Conservation (phyloP, 257 asterid species). For the Nicotiana sylvestris region DNA sequence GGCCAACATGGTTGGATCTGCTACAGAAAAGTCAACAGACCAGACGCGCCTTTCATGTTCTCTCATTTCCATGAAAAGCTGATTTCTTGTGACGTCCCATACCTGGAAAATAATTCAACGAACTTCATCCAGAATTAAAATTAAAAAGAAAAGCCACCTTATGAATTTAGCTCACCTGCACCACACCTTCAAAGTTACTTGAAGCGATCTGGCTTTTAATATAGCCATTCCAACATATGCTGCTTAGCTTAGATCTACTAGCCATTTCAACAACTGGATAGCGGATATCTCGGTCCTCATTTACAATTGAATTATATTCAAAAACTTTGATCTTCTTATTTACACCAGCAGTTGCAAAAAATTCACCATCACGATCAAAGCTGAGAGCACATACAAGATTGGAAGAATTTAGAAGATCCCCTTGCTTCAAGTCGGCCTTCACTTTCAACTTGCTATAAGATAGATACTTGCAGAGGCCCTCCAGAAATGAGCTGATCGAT, state of each 20-base stretch:
- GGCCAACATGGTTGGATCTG: conserved; percentile 95
- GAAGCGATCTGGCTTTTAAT: conserved; percentile 96
- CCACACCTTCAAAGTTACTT: conserved; percentile 96
- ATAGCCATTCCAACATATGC: conserved; percentile 95
- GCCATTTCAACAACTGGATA: conserved; percentile 96
- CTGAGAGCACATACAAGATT: conserved; percentile 88
- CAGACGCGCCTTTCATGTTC: conserved; percentile 95
- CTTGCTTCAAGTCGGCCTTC: conserved; percentile 91
- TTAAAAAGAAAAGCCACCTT: neutral
- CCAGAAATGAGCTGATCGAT: conserved; percentile 74
- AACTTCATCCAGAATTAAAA: neutral
- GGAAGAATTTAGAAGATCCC: conserved; percentile 88
- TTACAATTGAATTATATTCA: conserved; percentile 68
- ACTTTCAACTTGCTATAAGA: conserved; percentile 73
- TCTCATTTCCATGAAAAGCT: conserved; percentile 86
- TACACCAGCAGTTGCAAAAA: conserved; percentile 97
- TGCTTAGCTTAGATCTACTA: conserved; percentile 86
- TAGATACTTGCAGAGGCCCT: conserved; percentile 77
- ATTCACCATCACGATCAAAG: conserved; percentile 97
- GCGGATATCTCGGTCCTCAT: conserved; percentile 79
- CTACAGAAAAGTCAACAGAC: conserved; percentile 91
- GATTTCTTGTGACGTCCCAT: conserved; percentile 93
- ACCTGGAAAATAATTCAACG: conserved; percentile 41
- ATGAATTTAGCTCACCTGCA: conserved; percentile 52
- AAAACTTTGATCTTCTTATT: conserved; percentile 93